A percentile compares a stretch with the other conserved stretches of the same genome.
These are phyloP conservation scores for Nepenthes alata DNA, from an alignment of 179 eudicot species.

Conservation along the genomic window DNA sequence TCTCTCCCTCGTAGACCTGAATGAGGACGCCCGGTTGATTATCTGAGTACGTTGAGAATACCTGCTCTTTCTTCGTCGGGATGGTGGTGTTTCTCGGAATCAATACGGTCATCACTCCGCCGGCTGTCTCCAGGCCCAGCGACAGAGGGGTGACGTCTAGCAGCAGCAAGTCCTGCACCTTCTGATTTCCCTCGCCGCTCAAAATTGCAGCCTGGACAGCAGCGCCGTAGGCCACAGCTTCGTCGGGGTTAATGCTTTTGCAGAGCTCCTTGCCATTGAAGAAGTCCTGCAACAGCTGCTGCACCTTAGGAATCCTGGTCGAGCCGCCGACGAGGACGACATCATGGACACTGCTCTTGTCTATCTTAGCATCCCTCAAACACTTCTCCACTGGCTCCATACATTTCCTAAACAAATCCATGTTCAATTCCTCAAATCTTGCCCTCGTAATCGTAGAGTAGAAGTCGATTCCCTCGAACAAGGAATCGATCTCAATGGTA, in stretches of 20 bases:
- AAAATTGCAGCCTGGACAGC: constrained; percentile 59
- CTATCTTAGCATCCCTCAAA: constrained; percentile 58
- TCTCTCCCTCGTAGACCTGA: constrained; percentile 55
- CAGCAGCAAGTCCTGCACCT: constrained; percentile 39
- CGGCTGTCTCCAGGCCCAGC: constrained; percentile 45
- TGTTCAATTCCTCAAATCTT: constrained; percentile 52
- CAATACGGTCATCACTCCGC: constrained; percentile 48
- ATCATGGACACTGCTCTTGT: constrained; percentile 37
- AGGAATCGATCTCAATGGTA: constrained; percentile 45
- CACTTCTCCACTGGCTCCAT: constrained; percentile 66
- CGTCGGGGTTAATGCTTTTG: constrained; percentile 58
- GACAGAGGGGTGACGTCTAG: constrained; percentile 50
- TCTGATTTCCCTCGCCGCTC: constrained; percentile 48
- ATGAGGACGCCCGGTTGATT: constrained; percentile 46
- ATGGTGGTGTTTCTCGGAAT: constrained; percentile 53
- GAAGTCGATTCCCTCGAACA: constrained; percentile 49
- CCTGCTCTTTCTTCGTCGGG: constrained; percentile 48
- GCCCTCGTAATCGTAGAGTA: constrained; percentile 49
- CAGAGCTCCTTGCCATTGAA: constrained; percentile 70
- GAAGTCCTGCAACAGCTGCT: constrained; percentile 56
- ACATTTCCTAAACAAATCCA: constrained; percentile 59
- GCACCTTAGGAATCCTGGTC: constrained; percentile 55
- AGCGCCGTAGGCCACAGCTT: constrained; percentile 63
- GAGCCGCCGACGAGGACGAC: constrained; percentile 64
- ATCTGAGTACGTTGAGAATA: constrained; percentile 33